phyloP scores from a whole-genome alignment of 139 green algal genomes.

The Penium margaritaceum region DNA sequence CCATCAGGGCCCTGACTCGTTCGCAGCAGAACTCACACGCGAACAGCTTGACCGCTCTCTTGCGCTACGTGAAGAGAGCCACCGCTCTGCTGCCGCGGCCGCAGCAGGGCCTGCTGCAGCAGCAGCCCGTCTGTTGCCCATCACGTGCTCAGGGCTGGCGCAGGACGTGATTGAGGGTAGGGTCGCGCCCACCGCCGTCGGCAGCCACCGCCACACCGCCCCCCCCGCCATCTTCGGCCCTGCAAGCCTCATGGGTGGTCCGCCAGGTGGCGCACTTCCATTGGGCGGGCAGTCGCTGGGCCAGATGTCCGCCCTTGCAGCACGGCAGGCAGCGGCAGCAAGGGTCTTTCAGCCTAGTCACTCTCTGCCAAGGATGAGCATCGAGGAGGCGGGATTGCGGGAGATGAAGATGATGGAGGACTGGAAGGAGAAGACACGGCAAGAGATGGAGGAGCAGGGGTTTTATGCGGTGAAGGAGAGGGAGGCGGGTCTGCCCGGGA shows the following conservation, averaged over 20 bases:
- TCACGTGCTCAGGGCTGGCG: slow-evolving; percentile 33
- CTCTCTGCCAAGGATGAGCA: slow-evolving; percentile 64
- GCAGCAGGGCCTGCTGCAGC: no score
- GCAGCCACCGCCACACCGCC: background rate
- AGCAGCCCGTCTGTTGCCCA: no score
- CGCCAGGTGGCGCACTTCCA: slow-evolving; percentile 47
- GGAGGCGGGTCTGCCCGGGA: no score
- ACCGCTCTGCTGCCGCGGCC: no score
- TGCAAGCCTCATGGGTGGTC: slow-evolving; percentile 39
- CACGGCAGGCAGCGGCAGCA: slow-evolving; percentile 22
- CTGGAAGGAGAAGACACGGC: slow-evolving; percentile 17
- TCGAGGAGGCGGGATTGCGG: slow-evolving; percentile 44
- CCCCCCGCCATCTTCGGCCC: slow-evolving; percentile 23
- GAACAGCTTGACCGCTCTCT: no score
- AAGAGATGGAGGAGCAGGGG: slow-evolving; percentile 21
- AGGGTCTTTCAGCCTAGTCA: slow-evolving; percentile 71
- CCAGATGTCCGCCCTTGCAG: slow-evolving; percentile 17
- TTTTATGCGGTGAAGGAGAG: no score
- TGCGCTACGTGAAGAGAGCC: no score
- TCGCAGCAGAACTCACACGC: no score
- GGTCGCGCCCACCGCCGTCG: background rate
- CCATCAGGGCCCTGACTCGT: no score
- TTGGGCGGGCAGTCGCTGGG: background rate
- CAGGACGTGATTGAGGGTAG: slow-evolving; percentile 56
- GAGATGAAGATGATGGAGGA: slow-evolving; percentile 34